Percentiles rank a stretch among this genome's conserved stretches.
Conservation (phyloP, 176 grass and related monocot genomes). For the Phoenix roebelenii region DNA sequence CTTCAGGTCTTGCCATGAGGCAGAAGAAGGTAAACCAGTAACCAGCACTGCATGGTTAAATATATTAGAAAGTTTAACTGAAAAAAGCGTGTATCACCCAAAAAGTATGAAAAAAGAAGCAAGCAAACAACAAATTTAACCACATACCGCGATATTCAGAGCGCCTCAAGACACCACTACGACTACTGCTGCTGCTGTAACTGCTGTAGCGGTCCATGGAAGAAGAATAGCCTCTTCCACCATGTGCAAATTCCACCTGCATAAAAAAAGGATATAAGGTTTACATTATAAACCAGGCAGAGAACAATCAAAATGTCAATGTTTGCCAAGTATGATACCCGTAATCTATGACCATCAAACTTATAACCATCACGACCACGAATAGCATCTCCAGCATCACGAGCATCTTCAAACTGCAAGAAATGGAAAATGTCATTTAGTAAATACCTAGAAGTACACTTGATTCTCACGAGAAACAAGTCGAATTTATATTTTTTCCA, state of each 20-base stretch:
- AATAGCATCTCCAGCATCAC: constrained; percentile 83
- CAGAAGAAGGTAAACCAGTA: constrained; percentile 83
- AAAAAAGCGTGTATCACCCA: not conserved
- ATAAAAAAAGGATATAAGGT: not conserved
- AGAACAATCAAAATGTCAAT: not conserved
- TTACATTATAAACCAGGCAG: not conserved
- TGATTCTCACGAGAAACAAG: not conserved
- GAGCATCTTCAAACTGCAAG: constrained; percentile 87
- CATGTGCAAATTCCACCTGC: constrained; percentile 87
- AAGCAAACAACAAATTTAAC: not conserved
- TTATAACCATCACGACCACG: constrained; percentile 83
- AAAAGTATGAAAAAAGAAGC: too few relatives aligned
- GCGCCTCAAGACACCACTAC: constrained; percentile 63
- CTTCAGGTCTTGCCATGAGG: constrained; percentile 98
- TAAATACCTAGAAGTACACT: too few relatives aligned
- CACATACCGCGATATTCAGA: constrained; percentile 75
- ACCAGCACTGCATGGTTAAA: constrained; percentile 50
- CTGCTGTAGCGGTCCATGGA: constrained; percentile 36
- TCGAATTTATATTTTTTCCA: not conserved
- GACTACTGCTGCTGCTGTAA: constrained; percentile 17
- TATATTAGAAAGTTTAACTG: not conserved
- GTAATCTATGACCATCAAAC: constrained; percentile 75
- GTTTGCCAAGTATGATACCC: constrained; percentile 26
- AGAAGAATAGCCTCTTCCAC: constrained; percentile 65
- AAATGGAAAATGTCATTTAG: too few relatives aligned